A percentile compares a stretch with the other conserved stretches of the same genome.
These are phyloP conservation scores for Didymella pinodella DNA, from an alignment of 2,329 filamentous ascomycete species.

Conservation along the genomic window DNA sequence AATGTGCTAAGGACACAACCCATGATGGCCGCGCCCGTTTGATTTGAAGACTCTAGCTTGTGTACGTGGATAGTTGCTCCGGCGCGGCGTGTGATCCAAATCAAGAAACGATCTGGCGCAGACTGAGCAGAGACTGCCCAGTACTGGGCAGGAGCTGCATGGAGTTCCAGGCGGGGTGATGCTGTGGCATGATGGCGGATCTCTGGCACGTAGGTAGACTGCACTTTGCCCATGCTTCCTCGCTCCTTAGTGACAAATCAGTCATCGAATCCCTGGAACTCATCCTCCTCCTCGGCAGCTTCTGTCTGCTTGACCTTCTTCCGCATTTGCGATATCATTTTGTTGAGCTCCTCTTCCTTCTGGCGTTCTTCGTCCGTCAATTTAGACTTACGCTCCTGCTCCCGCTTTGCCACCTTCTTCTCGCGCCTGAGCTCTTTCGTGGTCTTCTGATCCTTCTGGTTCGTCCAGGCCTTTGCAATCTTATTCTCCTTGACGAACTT, in stretches of 20 bases:
- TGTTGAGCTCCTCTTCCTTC: conserved; percentile 46
- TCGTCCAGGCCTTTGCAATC: conserved; percentile 46
- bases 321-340: conserved; percentile 43
- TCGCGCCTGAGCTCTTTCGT: conserved; percentile 44
- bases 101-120: not conserved
- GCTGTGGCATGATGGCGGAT: not conserved
- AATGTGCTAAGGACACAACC: not conserved
- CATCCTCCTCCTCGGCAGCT: conserved; percentile 35
- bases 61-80: not conserved
- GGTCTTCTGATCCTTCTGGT: conserved; percentile 47
- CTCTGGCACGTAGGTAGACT: not conserved
- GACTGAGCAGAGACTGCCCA: not conserved
- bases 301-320: conserved; percentile 39
- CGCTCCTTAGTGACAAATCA: conserved; percentile 17
- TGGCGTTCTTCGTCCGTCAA: conserved; percentile 40
- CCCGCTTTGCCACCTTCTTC: conserved; percentile 45
- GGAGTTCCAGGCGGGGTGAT: not conserved
- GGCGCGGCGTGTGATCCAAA: not conserved
- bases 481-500: conserved; percentile 37
- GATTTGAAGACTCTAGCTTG: too few species aligned
- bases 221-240: not conserved
- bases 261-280: conserved; percentile 50
- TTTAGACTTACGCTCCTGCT: conserved; percentile 39
- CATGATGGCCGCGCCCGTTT: not conserved
- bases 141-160: not conserved